These are phyloP conservation scores for Penicillium fuscoglaucum DNA, from an alignment of 2,329 filamentous ascomycete genomes.

Conservation along the genomic window DNA sequence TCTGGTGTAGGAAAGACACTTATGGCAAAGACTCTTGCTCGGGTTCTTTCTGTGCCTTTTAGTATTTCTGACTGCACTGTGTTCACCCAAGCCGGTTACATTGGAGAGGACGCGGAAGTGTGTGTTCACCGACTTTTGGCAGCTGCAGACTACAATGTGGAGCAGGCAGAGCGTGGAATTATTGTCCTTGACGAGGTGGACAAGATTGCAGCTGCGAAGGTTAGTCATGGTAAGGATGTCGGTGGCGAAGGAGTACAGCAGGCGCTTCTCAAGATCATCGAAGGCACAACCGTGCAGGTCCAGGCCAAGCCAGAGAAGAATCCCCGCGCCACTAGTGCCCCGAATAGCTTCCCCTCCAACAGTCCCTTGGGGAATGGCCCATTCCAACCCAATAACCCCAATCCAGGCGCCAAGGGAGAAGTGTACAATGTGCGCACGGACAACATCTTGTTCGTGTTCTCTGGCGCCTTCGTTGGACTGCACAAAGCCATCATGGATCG, in stretches of 20 bases:
- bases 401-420: conserved; percentile 54
- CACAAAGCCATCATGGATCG: conserved; percentile 84
- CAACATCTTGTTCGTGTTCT: conserved; percentile 96
- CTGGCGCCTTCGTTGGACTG: conserved; percentile 89
- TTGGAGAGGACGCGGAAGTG: conserved; percentile 95
- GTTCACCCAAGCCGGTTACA: conserved; percentile 95
- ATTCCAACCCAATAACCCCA: conserved; percentile 33
- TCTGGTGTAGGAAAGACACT: conserved; percentile 96
- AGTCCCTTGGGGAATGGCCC: conserved; percentile 36
- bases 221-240: conserved; percentile 87
- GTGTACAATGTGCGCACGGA: conserved; percentile 80
- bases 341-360: conserved; percentile 43
- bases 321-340: conserved; percentile 39
- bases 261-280: conserved; percentile 90
- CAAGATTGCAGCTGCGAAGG: conserved; percentile 88
- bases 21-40: conserved; percentile 84
- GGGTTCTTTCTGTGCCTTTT: conserved; percentile 91
- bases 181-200: conserved; percentile 97
- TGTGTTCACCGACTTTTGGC: conserved; percentile 89
- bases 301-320: conserved; percentile 69
- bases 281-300: conserved; percentile 89
- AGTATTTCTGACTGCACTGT: conserved; percentile 95
- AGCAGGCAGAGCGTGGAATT: conserved; percentile 83
- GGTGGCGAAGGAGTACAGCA: conserved; percentile 96
- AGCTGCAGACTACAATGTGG: conserved; percentile 84